Evolutionary conservation across 331 rosid species (phyloP).

Genomic region (Stylosanthes scabra): DNA sequence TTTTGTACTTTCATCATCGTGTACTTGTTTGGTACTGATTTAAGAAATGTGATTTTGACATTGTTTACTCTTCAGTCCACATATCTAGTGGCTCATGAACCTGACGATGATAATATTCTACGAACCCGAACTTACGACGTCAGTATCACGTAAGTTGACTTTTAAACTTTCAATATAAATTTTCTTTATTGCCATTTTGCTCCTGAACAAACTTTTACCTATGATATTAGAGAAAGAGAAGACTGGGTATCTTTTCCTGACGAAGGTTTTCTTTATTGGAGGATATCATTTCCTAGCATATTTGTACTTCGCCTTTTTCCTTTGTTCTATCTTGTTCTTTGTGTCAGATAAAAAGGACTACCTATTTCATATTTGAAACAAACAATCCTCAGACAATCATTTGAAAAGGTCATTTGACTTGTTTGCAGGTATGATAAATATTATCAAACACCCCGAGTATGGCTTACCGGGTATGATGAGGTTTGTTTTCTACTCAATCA

Average conservation of each 20-base stretch:
- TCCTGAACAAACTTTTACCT: slow-evolving; percentile 21
- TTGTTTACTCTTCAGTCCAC: slow-evolving; percentile 61
- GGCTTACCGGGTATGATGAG: slow-evolving; percentile 99
- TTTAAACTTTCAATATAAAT: slow-evolving; percentile 32
- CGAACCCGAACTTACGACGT: slow-evolving; percentile 90
- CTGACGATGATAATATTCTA: slow-evolving; percentile 88
- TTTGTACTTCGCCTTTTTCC: slow-evolving; percentile 16
- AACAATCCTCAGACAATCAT: slow-evolving; percentile 18
- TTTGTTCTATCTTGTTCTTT: not conserved
- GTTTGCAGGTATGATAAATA: slow-evolving; percentile 85
- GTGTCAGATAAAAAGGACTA: too few relatives aligned
- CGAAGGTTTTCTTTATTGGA: slow-evolving; percentile 1
- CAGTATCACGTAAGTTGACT: slow-evolving; percentile 86
- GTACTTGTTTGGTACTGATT: slow-evolving; percentile 27
- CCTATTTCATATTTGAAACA: slow-evolving; percentile 13
- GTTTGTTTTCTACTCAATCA: slow-evolving; percentile 49
- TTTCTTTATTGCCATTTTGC: slow-evolving; percentile 23
- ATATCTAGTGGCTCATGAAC: slow-evolving; percentile 82
- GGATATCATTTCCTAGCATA: not conserved
- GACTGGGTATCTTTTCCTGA: not conserved
- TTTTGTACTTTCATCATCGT: not conserved
- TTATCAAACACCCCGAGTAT: slow-evolving; percentile 98
- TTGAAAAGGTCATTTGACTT: slow-evolving; percentile 15
- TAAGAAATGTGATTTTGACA: slow-evolving; percentile 34
- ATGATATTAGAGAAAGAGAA: slow-evolving; percentile 16